These are phyloP conservation scores for Neoscytalidium dimidiatum DNA, from an alignment of 2,329 filamentous ascomycete species.

Conservation along the genomic window DNA sequence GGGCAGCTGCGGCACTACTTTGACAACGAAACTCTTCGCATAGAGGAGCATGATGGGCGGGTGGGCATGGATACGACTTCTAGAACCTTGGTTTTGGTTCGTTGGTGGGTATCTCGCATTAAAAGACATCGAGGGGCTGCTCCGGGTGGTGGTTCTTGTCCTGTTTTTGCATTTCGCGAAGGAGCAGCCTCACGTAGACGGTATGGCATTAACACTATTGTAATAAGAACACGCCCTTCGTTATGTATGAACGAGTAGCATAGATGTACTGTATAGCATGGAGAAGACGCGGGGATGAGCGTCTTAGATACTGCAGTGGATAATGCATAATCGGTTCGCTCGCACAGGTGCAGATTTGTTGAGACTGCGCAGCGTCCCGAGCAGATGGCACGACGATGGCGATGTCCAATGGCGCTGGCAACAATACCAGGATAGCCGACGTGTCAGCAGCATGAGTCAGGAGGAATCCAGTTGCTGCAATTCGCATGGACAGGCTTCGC, in stretches of 20 bases:
- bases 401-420: conserved; percentile 8
- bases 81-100: conserved; percentile 7
- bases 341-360: background rate
- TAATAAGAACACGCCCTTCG: conserved; percentile 13
- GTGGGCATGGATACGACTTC: background rate
- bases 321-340: conserved; percentile 15
- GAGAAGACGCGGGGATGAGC: background rate
- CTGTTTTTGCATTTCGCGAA: background rate
- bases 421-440: background rate
- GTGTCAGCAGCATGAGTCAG: conserved; percentile 18
- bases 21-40: conserved; percentile 10
- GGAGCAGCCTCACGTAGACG: conserved; percentile 6
- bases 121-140: background rate
- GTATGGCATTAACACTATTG: conserved; percentile 14
- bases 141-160: background rate
- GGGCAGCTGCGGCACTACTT: conserved; percentile 15
- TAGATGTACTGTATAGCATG: conserved; percentile 14
- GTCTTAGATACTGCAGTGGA: background rate
- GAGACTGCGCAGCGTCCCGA: background rate
- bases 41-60: conserved; percentile 9
- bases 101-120: background rate
- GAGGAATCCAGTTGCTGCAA: background rate
- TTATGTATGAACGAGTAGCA: conserved; percentile 19
- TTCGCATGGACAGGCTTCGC: background rate
- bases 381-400: background rate